Percentiles rank a stretch among this genome's conserved stretches.
Conservation (phyloP, 73 alveolate species). For the Uronychia binucleata region DNA sequence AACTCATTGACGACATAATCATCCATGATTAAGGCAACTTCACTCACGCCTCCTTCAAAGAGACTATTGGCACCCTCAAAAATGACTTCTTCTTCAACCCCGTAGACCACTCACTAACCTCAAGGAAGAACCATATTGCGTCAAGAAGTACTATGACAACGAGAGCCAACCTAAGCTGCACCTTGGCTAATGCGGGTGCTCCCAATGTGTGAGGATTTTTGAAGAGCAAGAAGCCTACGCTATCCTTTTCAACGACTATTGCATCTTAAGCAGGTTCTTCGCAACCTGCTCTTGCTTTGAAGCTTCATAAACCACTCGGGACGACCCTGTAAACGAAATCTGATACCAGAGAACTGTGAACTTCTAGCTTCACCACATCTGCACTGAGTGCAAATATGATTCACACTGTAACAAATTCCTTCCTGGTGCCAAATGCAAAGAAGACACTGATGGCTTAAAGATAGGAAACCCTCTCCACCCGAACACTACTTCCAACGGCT, state of each 20-base stretch:
- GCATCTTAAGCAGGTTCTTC: background rate
- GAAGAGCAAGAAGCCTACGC: conserved; percentile 18
- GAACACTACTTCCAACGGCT: conserved; percentile 8
- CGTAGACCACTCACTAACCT: background rate
- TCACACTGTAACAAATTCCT: conserved; percentile 11
- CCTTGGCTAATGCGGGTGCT: conserved; percentile 20
- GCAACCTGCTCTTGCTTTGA: conserved; percentile 27
- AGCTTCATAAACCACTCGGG: conserved; percentile 11
- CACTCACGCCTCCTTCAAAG: conserved; percentile 5
- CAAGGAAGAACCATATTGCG: background rate
- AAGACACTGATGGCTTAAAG: background rate
- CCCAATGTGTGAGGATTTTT: conserved; percentile 9
- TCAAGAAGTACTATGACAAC: background rate
- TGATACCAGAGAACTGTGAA: too few species aligned
- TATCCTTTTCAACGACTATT: background rate
- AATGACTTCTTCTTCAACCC: background rate
- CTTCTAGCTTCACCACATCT: conserved; percentile 15
- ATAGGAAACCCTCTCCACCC: conserved; percentile 39
- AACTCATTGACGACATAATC: conserved; percentile 9
- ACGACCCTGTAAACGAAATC: background rate
- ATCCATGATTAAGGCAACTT: conserved; percentile 16
- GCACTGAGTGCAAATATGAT: conserved; percentile 30
- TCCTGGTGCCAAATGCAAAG: conserved; percentile 10
- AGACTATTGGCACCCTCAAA: background rate
- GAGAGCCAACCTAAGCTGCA: background rate